Evolutionary conservation across 1,284 basidiomycete genomes (phyloP).

Genomic region (Ganoderma sinense): DNA sequence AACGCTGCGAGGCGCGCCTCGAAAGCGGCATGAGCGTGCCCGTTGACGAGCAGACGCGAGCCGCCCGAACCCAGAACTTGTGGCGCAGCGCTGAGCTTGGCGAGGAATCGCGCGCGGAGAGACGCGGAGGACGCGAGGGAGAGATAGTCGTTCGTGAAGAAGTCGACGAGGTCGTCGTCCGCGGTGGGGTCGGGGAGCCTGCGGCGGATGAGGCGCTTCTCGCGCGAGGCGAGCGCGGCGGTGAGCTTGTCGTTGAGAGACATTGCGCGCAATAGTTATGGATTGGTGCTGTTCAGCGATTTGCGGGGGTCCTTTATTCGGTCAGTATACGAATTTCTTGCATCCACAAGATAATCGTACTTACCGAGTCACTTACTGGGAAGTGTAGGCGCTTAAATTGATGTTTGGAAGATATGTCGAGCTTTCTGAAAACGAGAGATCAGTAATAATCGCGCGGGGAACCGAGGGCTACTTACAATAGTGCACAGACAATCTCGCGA

Average conservation of each 20-base stretch:
- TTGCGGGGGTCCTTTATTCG: background rate
- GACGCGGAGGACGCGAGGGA: conserved; percentile 73
- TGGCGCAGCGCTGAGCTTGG: conserved; percentile 56
- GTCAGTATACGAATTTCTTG: background rate
- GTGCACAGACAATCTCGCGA: background rate
- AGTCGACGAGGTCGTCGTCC: conserved; percentile 64
- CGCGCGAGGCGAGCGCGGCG: conserved; percentile 66
- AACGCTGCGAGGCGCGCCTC: conserved; percentile 73
- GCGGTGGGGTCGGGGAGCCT: conserved; percentile 59
- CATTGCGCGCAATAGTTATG: background rate
- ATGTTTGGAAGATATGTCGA: background rate
- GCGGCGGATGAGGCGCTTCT: conserved; percentile 67
- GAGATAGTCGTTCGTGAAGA: conserved; percentile 95
- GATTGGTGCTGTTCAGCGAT: background rate
- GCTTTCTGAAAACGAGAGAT: background rate
- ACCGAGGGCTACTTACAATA: background rate
- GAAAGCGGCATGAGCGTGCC: conserved; percentile 68
- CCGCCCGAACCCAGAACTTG: conserved; percentile 90
- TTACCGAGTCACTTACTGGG: too few species aligned
- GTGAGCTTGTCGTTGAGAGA: conserved; percentile 49
- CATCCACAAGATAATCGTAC: too few species aligned
- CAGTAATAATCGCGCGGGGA: background rate
- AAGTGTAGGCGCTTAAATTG: background rate
- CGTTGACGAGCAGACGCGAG: conserved; percentile 89
- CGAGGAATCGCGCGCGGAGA: conserved; percentile 67